Evolutionary conservation across 2,329 filamentous ascomycete species (phyloP), one percentile per base, ranked within the genome.

Genomic region (Emmonsiellopsis sp.): DNA sequence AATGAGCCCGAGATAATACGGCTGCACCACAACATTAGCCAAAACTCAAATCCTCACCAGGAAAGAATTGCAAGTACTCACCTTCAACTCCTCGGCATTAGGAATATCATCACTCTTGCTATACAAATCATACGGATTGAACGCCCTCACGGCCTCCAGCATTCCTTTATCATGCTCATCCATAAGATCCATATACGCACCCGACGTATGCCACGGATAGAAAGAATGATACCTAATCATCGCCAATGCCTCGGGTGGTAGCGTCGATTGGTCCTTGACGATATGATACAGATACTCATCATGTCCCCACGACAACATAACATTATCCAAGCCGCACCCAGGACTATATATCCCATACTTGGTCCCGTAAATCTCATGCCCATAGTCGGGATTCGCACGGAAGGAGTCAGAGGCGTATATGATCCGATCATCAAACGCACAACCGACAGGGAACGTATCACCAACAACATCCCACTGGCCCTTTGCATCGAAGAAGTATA

Each of bases 141-240:
- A 95, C 0, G 87, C 88, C 69, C 82, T 80, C 49, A 94, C 89
- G 7, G 89, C 89, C 65, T 82, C 81, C 62, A 94, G 74, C 84
- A 94, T 90, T 63, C 79, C 78, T 69, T 85, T 74, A 63, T 95
- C 90, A 66, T 91, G 85, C 56, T 86, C 83, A 67, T 85, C 79
- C 89, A 95, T 94, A 69, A 94, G 80, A 71, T 89, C 82, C 57
- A 72, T 71, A 73, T 95, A 95, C 6, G 87, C 89, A 52, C 84
- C 85, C 68, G 86, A 84, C 57, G 79, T 82, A 73, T 95, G 90
- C 90, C 89, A 95, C 16, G 89, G 85, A 73, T 95, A 95, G 74
- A 95, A 95, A 7, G 84, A 89, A 74, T 95, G 90, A 72, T 93
- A 95, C 52, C 90, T 78, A 67, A 95, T 93, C 87, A 95, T 95